Evolutionary conservation across 352 stramenopile species (phyloP), one percentile per base, ranked within the genome.

Genomic region (Globisporangium acanthophoron): DNA sequence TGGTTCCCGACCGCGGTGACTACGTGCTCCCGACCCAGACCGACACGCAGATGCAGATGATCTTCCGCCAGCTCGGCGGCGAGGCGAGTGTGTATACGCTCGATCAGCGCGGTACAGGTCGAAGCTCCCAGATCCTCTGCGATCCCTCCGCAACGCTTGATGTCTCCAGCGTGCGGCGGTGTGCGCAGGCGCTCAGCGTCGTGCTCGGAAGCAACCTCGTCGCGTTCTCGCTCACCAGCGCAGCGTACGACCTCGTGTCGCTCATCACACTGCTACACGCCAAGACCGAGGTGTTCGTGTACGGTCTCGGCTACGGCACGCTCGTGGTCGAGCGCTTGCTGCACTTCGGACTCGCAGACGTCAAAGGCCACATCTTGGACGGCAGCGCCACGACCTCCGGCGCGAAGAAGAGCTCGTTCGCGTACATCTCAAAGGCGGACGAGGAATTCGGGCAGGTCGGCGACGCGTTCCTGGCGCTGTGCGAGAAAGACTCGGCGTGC

Each of bases 271-370:
- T 80, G 18, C 46, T 69, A 21, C 74, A 81, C 29, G 55, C 67
- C 9, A 62, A 66, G 8, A 72, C 72, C n/a, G 58, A 70, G 41
- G 71, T 80, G 47, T 71, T 80, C 39, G 60, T 91, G 0, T 93
- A 93, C 65, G 79, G 79, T 0, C 57, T 91, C 7, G 81, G 81
- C 15, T 86, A 87, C 46, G 83, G 80, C n/a, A 84, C 83, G 29
- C 71, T 78, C 33, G 57, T 88, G 18, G 72, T 82, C 9, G 76
- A 91, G 64, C 65, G 82, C 3, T 54, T 85, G n/a, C 72, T 89
- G 66, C 76, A 87, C 55, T 76, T 83, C 3, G 60, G 54, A 12
- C 61, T 78, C 18, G 63, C 70, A 2, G 63, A 84, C 44, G 66
- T 90, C 52, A 55, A 70, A 7, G 80, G 83, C 3, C 90, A 85